Evolutionary conservation across 345 rosid genomes (phyloP).

Genomic region (Brassica carinata): DNA sequence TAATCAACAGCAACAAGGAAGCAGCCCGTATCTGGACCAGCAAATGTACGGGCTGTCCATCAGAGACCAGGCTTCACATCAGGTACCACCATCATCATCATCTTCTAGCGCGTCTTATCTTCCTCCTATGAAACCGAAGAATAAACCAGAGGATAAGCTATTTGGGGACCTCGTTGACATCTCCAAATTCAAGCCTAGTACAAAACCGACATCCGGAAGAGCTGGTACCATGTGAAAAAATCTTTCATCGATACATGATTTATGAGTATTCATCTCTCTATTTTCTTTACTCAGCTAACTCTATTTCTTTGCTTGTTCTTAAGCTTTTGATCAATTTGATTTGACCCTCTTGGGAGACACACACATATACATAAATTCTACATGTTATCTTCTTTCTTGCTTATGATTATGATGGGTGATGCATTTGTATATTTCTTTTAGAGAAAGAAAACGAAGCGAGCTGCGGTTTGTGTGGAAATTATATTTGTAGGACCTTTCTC

Average conservation of each 20-base stretch:
- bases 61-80: slow-evolving; percentile 61
- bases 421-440: neutral
- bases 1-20: slow-evolving; percentile 71
- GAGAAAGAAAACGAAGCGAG: no score
- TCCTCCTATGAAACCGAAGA: slow-evolving; percentile 60
- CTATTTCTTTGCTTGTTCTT: neutral
- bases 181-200: slow-evolving; percentile 69
- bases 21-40: slow-evolving; percentile 66
- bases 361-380: slow-evolving; percentile 16
- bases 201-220: slow-evolving; percentile 63
- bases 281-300: slow-evolving; percentile 35
- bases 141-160: slow-evolving; percentile 78
- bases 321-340: slow-evolving; percentile 31
- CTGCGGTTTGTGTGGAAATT: no score
- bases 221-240: slow-evolving; percentile 78
- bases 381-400: slow-evolving; percentile 20
- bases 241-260: slow-evolving; percentile 1
- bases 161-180: slow-evolving; percentile 97
- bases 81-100: slow-evolving; percentile 45
- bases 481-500: no score
- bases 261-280: slow-evolving; percentile 25
- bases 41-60: slow-evolving; percentile 74
- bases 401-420: neutral
- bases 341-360: slow-evolving; percentile 32
- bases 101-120: slow-evolving; percentile 63